phyloP scores from a whole-genome alignment of 2,329 filamentous ascomycete species.

The Fusarium sp. region DNA sequence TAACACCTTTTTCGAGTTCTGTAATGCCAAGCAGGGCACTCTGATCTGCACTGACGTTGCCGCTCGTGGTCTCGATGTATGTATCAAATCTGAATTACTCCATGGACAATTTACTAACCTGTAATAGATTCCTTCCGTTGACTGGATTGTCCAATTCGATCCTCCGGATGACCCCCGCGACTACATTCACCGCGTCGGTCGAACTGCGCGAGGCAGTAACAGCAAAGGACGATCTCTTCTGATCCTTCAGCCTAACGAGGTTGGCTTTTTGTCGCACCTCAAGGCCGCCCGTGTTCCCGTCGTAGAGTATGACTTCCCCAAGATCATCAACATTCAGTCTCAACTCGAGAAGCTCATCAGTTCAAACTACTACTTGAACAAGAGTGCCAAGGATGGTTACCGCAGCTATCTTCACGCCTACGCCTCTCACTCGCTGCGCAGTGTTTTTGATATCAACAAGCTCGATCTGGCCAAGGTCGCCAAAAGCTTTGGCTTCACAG shows the following conservation, averaged over 20 bases:
- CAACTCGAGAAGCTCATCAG: conserved; percentile 94
- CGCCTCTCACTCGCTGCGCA: conserved; percentile 71
- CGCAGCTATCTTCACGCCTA: conserved; percentile 95
- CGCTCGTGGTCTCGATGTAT: conserved; percentile 87
- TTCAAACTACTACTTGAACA: conserved; percentile 97
- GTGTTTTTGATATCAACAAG: conserved; percentile 81
- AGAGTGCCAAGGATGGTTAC: conserved; percentile 81
- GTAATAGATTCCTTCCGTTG: conserved; percentile 82
- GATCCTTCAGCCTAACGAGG: conserved; percentile 91
- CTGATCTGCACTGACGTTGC: conserved; percentile 97
- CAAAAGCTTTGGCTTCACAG: conserved; percentile 82
- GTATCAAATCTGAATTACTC: conserved; percentile 38
- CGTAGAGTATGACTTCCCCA: conserved; percentile 96
- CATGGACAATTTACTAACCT: conserved; percentile 17
- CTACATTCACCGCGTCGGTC: conserved; percentile 95
- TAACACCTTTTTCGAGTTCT: conserved; percentile 97
- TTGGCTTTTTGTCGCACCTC: conserved; percentile 90
- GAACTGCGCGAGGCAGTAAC: conserved; percentile 86
- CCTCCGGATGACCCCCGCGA: conserved; percentile 90
- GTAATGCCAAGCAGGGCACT: conserved; percentile 78
- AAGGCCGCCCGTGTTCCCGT: conserved; percentile 93
- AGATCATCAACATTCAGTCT: conserved; percentile 89
- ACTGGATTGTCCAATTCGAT: conserved; percentile 97
- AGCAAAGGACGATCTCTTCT: conserved; percentile 88
- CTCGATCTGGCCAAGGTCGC: conserved; percentile 85